These are phyloP conservation scores for Cichorium intybus DNA, from an alignment of 140 eudicot genomes.

Conservation along the genomic window DNA sequence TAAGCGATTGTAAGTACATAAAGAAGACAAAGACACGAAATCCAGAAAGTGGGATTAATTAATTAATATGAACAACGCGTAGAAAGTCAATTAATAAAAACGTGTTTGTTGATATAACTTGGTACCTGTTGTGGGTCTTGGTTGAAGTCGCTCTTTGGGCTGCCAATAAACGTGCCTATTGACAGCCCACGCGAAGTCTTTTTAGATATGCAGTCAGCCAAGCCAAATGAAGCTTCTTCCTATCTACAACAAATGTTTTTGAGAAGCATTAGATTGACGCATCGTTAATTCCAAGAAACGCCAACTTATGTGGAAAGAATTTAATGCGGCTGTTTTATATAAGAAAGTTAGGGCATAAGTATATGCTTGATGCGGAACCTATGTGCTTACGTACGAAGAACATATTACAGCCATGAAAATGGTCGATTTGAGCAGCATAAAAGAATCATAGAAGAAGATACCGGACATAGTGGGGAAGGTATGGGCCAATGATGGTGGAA, in stretches of 20 bases:
- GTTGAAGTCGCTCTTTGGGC: constrained; percentile 40
- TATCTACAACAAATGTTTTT: constrained; percentile 22
- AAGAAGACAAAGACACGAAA: constrained; percentile 17
- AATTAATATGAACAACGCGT: constrained; percentile 12
- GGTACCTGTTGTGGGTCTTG: constrained; percentile 32
- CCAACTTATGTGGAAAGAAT: constrained; percentile 16
- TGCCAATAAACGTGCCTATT: constrained; percentile 51
- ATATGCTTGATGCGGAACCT: constrained; percentile 13
- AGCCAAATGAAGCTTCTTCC: constrained; percentile 28
- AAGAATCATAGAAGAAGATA: constrained; percentile 28
- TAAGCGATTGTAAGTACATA: constrained; percentile 6
- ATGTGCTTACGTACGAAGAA: not conserved
- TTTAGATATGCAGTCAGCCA: constrained; percentile 21
- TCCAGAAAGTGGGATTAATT: not conserved
- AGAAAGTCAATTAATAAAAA: constrained; percentile 18
- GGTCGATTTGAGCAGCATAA: constrained; percentile 18
- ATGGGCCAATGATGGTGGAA: constrained; percentile 27
- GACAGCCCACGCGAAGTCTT: constrained; percentile 49
- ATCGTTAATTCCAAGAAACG: not conserved
- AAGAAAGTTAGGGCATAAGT: constrained; percentile 5
- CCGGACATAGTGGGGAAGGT: constrained; percentile 12
- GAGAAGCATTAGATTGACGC: constrained; percentile 13
- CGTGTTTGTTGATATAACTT: constrained; percentile 3
- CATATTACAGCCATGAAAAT: constrained; percentile 23
- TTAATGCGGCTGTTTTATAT: constrained; percentile 1